These are phyloP conservation scores for Russula abietina DNA, from an alignment of 768 basidiomycete genomes.

Conservation along the genomic window DNA sequence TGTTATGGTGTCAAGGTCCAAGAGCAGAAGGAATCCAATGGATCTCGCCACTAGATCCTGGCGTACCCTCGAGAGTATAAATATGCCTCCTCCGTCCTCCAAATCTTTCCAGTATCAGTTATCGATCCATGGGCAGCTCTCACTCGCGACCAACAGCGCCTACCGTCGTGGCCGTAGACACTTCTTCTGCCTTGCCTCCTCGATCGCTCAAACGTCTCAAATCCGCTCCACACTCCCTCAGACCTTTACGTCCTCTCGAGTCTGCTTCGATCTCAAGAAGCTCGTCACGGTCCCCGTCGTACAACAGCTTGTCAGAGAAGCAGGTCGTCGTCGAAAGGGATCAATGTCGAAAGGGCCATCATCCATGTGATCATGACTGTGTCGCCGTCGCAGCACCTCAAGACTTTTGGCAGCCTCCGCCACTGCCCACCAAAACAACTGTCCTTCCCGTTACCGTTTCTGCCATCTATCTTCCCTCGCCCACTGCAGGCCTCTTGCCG, in stretches of 20 bases:
- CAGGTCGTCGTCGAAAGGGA: constrained; percentile 5
- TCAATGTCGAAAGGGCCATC: not conserved
- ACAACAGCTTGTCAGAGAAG: constrained; percentile 23
- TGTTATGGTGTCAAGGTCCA: not conserved
- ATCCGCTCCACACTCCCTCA: constrained; percentile 18
- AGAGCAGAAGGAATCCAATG: constrained; percentile 11
- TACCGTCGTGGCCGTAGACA: not conserved
- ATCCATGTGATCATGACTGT: constrained; percentile 1
- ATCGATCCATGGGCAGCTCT: constrained; percentile 12
- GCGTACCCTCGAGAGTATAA: constrained; percentile 10
- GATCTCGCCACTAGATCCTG: constrained; percentile 3
- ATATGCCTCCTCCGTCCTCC: constrained; percentile 3
- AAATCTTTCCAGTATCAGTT: not conserved
- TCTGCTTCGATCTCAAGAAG: constrained; percentile 10
- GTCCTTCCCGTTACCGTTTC: constrained; percentile 6
- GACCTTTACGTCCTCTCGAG: constrained; percentile 5
- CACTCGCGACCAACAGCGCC: constrained; percentile 6
- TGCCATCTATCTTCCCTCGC: constrained; percentile 18
- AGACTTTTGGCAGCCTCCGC: not conserved
- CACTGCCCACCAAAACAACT: constrained; percentile 2
- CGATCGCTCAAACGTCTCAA: constrained; percentile 23
- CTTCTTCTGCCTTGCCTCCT: constrained; percentile 11
- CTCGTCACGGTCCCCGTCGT: constrained; percentile 13
- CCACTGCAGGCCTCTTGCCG: constrained; percentile 21
- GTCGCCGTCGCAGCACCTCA: not conserved